These are phyloP conservation scores for Nadsonia starkeyi-henricii DNA, from an alignment of 1,139 yeast genomes.

Conservation along the genomic window DNA sequence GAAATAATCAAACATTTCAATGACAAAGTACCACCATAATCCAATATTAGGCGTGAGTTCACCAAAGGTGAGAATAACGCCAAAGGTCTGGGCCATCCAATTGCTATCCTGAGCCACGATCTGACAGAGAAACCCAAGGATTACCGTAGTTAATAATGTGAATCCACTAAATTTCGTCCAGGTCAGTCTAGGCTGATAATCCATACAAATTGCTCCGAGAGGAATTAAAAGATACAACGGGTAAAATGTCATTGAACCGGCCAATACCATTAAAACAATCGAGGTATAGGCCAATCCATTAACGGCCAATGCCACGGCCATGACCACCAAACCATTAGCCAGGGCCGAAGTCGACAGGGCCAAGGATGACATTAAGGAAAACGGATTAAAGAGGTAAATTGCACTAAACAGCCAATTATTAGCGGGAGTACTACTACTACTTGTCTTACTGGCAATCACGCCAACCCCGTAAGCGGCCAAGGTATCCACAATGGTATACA, in stretches of 20 bases:
- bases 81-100: constrained; percentile 32
- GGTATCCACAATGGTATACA: constrained; percentile 30
- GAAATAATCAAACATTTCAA: constrained; percentile 88
- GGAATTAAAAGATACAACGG: constrained; percentile 31
- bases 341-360: constrained; percentile 57
- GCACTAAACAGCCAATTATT: constrained; percentile 25
- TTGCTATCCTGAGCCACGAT: constrained; percentile 5
- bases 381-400: constrained; percentile 69
- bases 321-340: constrained; percentile 42
- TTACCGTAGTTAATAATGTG: too few species aligned
- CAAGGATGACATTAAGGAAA: constrained; percentile 50
- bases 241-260: constrained; percentile 51
- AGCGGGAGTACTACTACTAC: constrained; percentile 7
- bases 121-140: too few species aligned
- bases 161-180: not conserved
- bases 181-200: not conserved
- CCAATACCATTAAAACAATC: constrained; percentile 42
- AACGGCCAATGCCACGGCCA: constrained; percentile 36
- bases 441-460: constrained; percentile 29
- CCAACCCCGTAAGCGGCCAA: constrained; percentile 29
- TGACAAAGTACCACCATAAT: constrained; percentile 96
- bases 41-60: constrained; percentile 81
- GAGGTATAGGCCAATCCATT: constrained; percentile 31
- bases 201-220: constrained; percentile 10
- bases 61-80: constrained; percentile 43